Evolutionary conservation across 768 basidiomycete genomes (phyloP).

Genomic region (Mycena vitilis): DNA sequence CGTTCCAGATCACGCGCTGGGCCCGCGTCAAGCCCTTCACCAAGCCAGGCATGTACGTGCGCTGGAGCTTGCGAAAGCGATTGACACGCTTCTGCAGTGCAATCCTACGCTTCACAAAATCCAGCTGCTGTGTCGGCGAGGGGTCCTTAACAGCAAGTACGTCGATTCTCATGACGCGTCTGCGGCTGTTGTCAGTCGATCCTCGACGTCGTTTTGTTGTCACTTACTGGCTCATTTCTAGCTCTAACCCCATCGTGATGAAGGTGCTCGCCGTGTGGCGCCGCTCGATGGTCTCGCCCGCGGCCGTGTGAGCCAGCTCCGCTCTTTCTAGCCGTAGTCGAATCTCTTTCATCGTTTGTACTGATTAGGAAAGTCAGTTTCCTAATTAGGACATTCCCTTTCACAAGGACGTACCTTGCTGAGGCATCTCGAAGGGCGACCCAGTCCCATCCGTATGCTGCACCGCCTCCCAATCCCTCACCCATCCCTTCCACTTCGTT

Average conservation of each 20-base stretch:
- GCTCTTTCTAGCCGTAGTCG: not conserved
- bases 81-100: slow-evolving; percentile 1
- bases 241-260: slow-evolving; percentile 11
- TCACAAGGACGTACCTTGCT: not conserved
- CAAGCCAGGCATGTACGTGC: slow-evolving; percentile 7
- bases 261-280: not conserved
- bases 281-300: not conserved
- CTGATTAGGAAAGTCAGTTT: no score
- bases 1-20: not conserved
- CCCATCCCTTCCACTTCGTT: slow-evolving; percentile 11
- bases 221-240: slow-evolving; percentile 5
- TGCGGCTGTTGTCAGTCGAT: no score
- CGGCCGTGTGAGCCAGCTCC: not conserved
- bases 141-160: no score
- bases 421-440: not conserved
- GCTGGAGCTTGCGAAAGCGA: slow-evolving; percentile 3
- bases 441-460: not conserved
- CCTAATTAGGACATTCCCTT: not conserved
- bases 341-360: not conserved
- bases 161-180: no score
- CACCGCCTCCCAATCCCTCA: slow-evolving; percentile 2
- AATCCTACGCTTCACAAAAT: not conserved
- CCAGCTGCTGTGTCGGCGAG: not conserved
- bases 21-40: not conserved
- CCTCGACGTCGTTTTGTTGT: no score